Conservation (phyloP, 768 basidiomycete genomes). For the Leccinum longicurvipes region DNA sequence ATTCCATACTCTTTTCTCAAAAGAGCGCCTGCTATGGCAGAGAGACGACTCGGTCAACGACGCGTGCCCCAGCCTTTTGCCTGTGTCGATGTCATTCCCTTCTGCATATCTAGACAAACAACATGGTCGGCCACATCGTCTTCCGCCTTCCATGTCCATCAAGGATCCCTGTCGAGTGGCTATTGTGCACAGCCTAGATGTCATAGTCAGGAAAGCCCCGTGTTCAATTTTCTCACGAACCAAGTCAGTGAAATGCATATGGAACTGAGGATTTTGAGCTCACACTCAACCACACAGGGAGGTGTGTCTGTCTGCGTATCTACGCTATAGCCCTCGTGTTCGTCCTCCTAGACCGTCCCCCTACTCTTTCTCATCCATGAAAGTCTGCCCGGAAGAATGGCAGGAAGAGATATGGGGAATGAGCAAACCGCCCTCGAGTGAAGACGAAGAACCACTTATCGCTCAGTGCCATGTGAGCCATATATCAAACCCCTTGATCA, state of each 20-base stretch:
- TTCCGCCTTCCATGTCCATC: constrained; percentile 32
- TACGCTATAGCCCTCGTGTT: constrained; percentile 28
- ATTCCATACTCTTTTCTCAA: constrained; percentile 21
- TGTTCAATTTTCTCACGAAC: constrained; percentile 20
- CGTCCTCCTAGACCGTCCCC: constrained; percentile 32
- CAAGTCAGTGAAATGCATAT: constrained; percentile 16
- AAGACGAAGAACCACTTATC: constrained; percentile 7
- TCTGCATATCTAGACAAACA: constrained; percentile 23
- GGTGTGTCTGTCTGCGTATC: constrained; percentile 18
- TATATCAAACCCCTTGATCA: not conserved
- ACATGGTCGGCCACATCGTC: constrained; percentile 19
- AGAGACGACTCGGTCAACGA: constrained; percentile 8
- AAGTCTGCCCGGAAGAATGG: constrained; percentile 32
- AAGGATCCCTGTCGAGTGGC: constrained; percentile 21
- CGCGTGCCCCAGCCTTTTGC: constrained; percentile 27
- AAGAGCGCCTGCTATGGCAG: constrained; percentile 23
- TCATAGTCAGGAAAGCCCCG: constrained; percentile 21
- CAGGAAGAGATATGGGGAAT: constrained; percentile 32
- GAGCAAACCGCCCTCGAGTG: constrained; percentile 6
- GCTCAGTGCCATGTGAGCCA: constrained; percentile 32
- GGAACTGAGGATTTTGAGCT: not conserved
- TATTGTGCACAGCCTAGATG: constrained; percentile 24
- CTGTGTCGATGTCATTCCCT: constrained; percentile 30
- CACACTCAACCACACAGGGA: constrained; percentile 17
- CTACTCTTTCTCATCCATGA: constrained; percentile 22